phyloP scores from a whole-genome alignment of 257 asterid genomes.

The Solanum medicagineum region DNA sequence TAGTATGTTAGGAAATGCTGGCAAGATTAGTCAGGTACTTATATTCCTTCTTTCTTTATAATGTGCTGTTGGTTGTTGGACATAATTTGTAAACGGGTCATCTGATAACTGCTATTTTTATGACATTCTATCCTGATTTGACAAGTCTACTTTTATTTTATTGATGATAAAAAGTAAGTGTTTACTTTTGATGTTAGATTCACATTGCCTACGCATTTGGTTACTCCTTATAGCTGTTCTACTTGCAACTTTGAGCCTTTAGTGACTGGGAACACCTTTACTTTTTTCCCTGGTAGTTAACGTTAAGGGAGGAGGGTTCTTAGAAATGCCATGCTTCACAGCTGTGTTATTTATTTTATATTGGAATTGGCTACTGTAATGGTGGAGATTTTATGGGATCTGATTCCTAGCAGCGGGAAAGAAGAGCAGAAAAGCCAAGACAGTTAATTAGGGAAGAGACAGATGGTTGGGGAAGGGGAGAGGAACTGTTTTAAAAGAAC shows the following conservation, averaged over 20 bases:
- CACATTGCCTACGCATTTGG: neutral
- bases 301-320: neutral
- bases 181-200: neutral
- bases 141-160: neutral
- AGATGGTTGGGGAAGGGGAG: neutral
- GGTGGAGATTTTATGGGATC: neutral
- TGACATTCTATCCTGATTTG: neutral
- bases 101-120: neutral
- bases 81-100: neutral
- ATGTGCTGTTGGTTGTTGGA: neutral
- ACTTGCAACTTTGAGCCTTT: neutral
- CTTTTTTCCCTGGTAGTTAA: neutral
- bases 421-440: neutral
- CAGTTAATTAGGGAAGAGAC: neutral
- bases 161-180: neutral
- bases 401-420: neutral
- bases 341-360: neutral
- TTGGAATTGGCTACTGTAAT: neutral
- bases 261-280: neutral
- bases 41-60: neutral
- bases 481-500: neutral
- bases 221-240: neutral
- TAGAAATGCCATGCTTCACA: neutral
- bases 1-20: slow-evolving; percentile 28
- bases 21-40: slow-evolving; percentile 35